Evolutionary conservation across 331 rosid genomes (phyloP), one percentile per base, ranked within the genome.

Genomic region (Malus hybrid): DNA sequence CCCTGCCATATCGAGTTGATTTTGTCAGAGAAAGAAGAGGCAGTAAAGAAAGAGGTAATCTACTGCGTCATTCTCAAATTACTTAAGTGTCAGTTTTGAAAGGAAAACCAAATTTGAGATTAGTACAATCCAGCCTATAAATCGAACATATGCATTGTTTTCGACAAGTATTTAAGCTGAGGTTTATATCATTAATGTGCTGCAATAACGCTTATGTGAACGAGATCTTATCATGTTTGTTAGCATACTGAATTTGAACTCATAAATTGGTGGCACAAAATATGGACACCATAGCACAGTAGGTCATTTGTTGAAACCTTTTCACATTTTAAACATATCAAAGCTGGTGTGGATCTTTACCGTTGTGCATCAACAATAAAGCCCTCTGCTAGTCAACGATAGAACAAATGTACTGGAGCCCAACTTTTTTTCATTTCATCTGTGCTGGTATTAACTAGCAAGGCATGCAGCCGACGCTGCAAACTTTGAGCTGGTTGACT

Each of bases 21-120:
- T n/a, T 71, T 71, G 32, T 71, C 75, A 11, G 75, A 71, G 75
- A 71, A 71, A 71, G 75, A 71, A 56, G 66, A 56, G 52, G 22
- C 75, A 20, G 66, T 71, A 9, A 33, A 56, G 63, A 71, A 56
- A 56, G 53, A 53, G 66, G 75, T 71, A 11, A 71, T n/a, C 50
- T 57, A 33, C 6, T 0, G 16, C 26, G 6, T 66, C 26, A 32
- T 16, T 63, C 22, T 32, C 68, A 10, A n/a, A 63, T 63, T 63
- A 8, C 44, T 63, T 4, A 16, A 30, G 68, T 16, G 6, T 63
- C 13, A 30, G 1, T 30, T 30, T 6, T 30, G 19, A 6, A 63
- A 28, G 36, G 33, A 62, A 62, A 62, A 13, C 20, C 4, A 7
- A 62, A 62, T 12, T 62, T 62, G 36, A 62, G 66, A 62, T 28